phyloP scores from a whole-genome alignment of 768 basidiomycete species.

The Holtermannia corniformis region DNA sequence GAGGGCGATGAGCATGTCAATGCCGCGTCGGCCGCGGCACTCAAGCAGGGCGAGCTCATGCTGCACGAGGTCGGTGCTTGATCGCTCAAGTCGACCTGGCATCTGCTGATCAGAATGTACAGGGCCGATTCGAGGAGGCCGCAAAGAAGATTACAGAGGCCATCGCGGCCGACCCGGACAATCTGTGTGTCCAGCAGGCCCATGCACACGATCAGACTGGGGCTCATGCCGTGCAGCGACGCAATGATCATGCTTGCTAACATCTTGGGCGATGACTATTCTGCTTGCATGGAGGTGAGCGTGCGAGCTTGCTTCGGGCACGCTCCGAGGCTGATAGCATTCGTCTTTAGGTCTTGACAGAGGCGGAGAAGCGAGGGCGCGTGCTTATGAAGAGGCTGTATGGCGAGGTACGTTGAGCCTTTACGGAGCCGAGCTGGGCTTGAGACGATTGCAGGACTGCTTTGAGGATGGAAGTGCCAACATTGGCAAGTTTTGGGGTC shows the following conservation, averaged over 20 bases:
- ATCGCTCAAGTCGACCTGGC: not conserved
- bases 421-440: not conserved
- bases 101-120: not conserved
- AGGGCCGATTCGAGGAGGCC: not conserved
- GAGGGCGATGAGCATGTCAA: not conserved
- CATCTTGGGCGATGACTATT: not conserved
- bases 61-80: not conserved
- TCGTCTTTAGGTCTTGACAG: not conserved
- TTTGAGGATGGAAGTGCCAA: not conserved
- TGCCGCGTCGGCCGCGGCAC: not conserved
- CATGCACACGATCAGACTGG: not conserved
- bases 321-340: too few species aligned
- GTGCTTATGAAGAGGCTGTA: not conserved
- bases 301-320: too few species aligned
- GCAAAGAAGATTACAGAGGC: not conserved
- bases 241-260: not conserved
- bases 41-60: not conserved
- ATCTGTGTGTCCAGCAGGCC: not conserved
- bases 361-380: not conserved
- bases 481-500: not conserved
- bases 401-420: not conserved
- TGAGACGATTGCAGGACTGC: not conserved
- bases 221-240: too few species aligned
- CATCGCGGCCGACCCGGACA: not conserved
- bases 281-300: not conserved